Evolutionary conservation across 2,329 filamentous ascomycete species (phyloP), one percentile per base, ranked within the genome.

Genomic region (Fusarium sulawesiense): DNA sequence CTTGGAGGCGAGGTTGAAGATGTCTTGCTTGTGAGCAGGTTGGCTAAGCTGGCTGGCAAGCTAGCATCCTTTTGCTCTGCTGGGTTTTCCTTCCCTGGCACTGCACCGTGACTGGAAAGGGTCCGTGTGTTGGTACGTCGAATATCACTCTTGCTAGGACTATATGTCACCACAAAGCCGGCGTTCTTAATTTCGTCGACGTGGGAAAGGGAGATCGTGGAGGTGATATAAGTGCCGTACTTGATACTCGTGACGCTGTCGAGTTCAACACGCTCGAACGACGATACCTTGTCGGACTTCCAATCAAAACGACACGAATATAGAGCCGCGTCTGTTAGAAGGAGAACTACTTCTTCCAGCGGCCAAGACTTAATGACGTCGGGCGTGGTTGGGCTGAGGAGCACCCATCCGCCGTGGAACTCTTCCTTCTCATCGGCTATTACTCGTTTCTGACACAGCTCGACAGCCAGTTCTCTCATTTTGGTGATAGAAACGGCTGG

Each of bases 251-350:
- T 86, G 37, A 99, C 83, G 60, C 93, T 92, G 21, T 87, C 85
- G 10, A 98, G 85, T 61, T 92, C 90, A 16, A 98, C 89, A 10
- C 94, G 87, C 80, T 98, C 94, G 78, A 98, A 98, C 0, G 92
- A 94, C 14, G 92, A 91, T 3, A 99, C 93, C 78, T 98, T 98
- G 81, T 98, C 96, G 10, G 94, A 91, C 68, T 92, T 92, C 94
- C 95, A 98, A 79, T 98, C 94, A 73, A 98, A 94, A 16, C 93
- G 89, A 78, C 94, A 98, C 66, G 93, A 89, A 77, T 98, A 98
- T 4, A 98, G 79, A 0, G 94, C 95, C 1, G 86, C 85, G 70
- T 97, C 91, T 0, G 96, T 98, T 32, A 99, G 83, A 0, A 99
- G 84, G 1, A 99, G 84, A 2, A 99, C 92, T 0, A 92, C 91